Percentiles rank a stretch among this genome's conserved stretches.
phyloP scores from a whole-genome alignment of 768 basidiomycete genomes.

The Dentipellis sp. region DNA sequence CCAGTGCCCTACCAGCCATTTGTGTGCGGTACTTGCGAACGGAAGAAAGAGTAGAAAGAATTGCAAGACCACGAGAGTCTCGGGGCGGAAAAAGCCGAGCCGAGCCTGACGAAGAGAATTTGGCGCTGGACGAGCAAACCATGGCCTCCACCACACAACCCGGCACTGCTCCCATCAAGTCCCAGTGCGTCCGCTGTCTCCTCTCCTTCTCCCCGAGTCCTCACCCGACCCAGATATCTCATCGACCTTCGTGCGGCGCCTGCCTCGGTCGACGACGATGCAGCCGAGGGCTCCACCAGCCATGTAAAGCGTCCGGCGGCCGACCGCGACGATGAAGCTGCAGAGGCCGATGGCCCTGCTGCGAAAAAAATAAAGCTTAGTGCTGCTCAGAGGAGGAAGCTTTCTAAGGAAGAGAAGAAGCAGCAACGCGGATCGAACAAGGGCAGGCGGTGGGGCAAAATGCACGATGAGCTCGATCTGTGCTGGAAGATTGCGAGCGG shows the following conservation, averaged over 20 bases:
- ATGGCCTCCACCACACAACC: background rate
- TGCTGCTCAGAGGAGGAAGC: conserved; percentile 31
- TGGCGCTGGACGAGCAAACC: no score
- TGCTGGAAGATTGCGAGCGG: conserved; percentile 77
- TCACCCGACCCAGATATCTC: background rate
- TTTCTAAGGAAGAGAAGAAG: conserved; percentile 61
- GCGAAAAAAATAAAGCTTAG: conserved; percentile 20
- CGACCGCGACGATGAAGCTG: background rate
- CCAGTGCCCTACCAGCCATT: no score
- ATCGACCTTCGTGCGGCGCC: conserved; percentile 1
- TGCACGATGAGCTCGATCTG: conserved; percentile 72
- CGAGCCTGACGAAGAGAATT: no score
- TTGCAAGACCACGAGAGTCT: no score
- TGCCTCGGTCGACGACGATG: conserved; percentile 38
- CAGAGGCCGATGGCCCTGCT: conserved; percentile 15
- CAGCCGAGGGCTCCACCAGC: conserved; percentile 52
- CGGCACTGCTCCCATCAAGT: conserved; percentile 48
- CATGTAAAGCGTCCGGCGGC: conserved; percentile 16
- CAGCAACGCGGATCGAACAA: conserved; percentile 78
- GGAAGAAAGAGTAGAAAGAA: no score
- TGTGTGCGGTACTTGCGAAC: no score
- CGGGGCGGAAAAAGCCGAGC: no score
- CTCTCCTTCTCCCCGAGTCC: background rate
- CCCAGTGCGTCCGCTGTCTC: conserved; percentile 30
- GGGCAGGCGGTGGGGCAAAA: conserved; percentile 65